Conservation (phyloP, 148 eudicot species). For the Silene uniflora region DNA sequence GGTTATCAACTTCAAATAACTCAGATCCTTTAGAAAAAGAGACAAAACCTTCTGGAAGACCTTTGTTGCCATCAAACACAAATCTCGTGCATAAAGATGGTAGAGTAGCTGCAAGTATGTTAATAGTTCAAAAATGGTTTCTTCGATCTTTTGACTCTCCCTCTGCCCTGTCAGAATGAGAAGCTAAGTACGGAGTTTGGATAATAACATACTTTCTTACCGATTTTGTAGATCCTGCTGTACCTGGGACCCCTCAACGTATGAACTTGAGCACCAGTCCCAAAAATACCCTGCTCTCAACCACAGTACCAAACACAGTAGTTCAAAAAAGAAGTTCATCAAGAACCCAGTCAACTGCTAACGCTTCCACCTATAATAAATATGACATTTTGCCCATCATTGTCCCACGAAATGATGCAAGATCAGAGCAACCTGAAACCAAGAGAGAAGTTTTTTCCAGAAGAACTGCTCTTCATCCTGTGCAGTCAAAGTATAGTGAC, state of each 20-base stretch:
- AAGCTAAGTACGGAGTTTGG: neutral
- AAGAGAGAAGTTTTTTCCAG: slow-evolving; percentile 59
- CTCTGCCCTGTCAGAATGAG: neutral
- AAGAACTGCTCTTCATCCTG: slow-evolving; percentile 46
- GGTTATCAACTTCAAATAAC: slow-evolving; percentile 64
- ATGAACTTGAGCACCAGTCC: slow-evolving; percentile 49
- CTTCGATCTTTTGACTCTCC: slow-evolving; percentile 12
- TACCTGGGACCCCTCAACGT: slow-evolving; percentile 72
- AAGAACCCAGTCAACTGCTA: slow-evolving; percentile 52
- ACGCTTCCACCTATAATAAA: slow-evolving; percentile 41
- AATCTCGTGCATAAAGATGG: slow-evolving; percentile 55
- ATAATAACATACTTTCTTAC: slow-evolving; percentile 19
- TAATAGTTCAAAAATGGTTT: neutral
- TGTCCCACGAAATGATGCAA: slow-evolving; percentile 72
- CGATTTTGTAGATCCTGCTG: slow-evolving; percentile 52
- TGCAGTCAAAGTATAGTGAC: slow-evolving; percentile 53
- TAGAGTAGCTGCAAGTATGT: slow-evolving; percentile 67
- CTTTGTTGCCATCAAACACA: slow-evolving; percentile 50
- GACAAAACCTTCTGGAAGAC: slow-evolving; percentile 56
- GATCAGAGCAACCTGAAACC: slow-evolving; percentile 63
- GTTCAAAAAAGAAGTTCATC: slow-evolving; percentile 50
- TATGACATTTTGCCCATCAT: slow-evolving; percentile 63
- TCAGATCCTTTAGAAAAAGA: slow-evolving; percentile 63
- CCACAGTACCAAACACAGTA: slow-evolving; percentile 37
- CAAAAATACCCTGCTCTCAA: slow-evolving; percentile 42